A percentile compares a stretch with the other conserved stretches of the same genome.
phyloP scores from a whole-genome alignment of 495 filamentous ascomycete genomes.

The Trichoderma erinaceum region DNA sequence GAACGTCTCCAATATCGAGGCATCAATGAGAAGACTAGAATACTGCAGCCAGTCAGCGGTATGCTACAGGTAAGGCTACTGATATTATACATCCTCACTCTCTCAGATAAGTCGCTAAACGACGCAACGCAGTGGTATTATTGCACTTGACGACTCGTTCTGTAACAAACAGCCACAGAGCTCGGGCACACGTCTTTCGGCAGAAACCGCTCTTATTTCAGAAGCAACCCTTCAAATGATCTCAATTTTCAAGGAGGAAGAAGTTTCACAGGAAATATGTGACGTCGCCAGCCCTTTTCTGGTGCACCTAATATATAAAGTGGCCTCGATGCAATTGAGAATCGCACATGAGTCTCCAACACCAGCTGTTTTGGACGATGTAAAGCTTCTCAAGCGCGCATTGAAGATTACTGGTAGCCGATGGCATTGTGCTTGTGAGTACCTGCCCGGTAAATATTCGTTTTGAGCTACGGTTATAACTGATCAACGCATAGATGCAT shows the following conservation, averaged over 20 bases:
- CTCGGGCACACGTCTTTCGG: background rate
- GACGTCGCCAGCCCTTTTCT: background rate
- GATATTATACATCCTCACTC: too few relatives aligned
- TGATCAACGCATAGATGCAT: background rate
- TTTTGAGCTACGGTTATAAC: background rate
- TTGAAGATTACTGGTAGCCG: background rate
- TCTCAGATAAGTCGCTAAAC: background rate
- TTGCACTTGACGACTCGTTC: background rate
- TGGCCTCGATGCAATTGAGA: background rate
- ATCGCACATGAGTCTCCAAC: background rate
- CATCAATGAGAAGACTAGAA: background rate
- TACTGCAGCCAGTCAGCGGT: constrained; percentile 1
- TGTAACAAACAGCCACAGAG: background rate
- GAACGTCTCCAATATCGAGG: background rate
- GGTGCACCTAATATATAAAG: background rate
- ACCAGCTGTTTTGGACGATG: background rate
- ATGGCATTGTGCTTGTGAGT: background rate
- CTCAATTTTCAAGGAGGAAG: background rate
- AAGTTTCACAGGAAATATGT: background rate
- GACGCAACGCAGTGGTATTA: background rate
- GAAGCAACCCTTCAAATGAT: background rate
- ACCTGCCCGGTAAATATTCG: background rate
- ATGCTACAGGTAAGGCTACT: background rate
- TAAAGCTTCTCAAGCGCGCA: background rate
- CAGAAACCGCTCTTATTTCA: background rate